Conservation (phyloP, 345 rosid species). For the Cardamine occulta region DNA sequence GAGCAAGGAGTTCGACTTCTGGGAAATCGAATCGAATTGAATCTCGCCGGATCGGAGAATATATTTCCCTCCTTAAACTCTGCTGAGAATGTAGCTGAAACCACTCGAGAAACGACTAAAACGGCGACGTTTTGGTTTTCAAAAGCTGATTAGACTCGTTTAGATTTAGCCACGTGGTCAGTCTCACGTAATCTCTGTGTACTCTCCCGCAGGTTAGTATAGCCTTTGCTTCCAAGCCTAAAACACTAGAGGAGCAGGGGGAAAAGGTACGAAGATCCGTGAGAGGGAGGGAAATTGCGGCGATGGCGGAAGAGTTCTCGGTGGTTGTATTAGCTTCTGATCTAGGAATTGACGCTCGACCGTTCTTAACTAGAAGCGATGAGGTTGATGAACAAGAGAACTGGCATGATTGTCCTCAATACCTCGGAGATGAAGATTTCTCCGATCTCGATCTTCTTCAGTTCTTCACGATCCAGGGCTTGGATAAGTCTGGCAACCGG, state of each 20-base stretch:
- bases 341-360: conserved; percentile 78
- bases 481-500: conserved; percentile 74
- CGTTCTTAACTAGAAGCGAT: conserved; percentile 53
- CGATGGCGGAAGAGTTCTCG: conserved; percentile 64
- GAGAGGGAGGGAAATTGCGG: conserved; percentile 21
- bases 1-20: neutral
- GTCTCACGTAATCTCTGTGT: neutral
- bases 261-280: neutral
- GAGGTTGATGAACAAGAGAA: conserved; percentile 54
- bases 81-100: neutral
- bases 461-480: conserved; percentile 74
- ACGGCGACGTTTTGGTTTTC: neutral
- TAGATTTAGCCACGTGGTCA: conserved; percentile 33
- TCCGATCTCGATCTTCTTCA: conserved; percentile 84
- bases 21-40: conserved; percentile 24
- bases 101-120: neutral
- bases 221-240: neutral
- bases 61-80: neutral
- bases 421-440: conserved; percentile 76
- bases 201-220: conserved; percentile 18
- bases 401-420: conserved; percentile 88
- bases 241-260: neutral
- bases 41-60: conserved; percentile 32
- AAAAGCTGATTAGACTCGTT: conserved; percentile 9
- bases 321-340: conserved; percentile 81